Conservation (phyloP, 108 stramenopile genomes). For the Pseudonitzschia multistriata region DNA sequence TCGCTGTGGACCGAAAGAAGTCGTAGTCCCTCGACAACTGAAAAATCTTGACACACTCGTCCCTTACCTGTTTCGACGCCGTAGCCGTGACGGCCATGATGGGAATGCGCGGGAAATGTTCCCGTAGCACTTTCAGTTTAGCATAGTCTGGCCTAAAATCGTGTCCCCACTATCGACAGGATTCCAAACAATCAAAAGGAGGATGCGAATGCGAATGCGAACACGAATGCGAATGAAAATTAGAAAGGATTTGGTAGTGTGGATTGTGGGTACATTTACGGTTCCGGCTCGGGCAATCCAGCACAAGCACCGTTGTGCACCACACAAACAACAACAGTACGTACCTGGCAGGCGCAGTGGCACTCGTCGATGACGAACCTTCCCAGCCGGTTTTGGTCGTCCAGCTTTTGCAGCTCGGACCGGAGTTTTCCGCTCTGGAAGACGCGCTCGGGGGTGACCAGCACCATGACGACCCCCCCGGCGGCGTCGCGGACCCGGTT, state of each 20-base stretch:
- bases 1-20: slow-evolving; percentile 78
- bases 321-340: slow-evolving; percentile 25
- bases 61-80: slow-evolving; percentile 80
- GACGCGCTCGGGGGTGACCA: slow-evolving; percentile 95
- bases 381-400: slow-evolving; percentile 62
- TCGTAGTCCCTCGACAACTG: slow-evolving; percentile 53
- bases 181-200: too few species aligned
- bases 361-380: slow-evolving; percentile 93
- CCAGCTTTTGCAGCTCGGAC: slow-evolving; percentile 66
- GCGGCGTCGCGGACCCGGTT: slow-evolving; percentile 54
- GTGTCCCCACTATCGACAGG: slow-evolving; percentile 59
- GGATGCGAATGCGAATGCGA: too few species aligned
- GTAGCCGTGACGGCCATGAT: slow-evolving; percentile 73
- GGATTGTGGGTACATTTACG: slow-evolving; percentile 10
- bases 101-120: slow-evolving; percentile 67
- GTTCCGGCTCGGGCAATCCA: neutral
- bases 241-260: slow-evolving; percentile 41
- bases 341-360: slow-evolving; percentile 51
- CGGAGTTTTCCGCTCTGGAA: slow-evolving; percentile 46
- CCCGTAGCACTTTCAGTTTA: slow-evolving; percentile 85
- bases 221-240: too few species aligned
- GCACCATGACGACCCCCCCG: slow-evolving; percentile 73
- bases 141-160: slow-evolving; percentile 95
- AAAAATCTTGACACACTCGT: slow-evolving; percentile 84
- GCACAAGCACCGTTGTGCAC: slow-evolving; percentile 23